Percentiles rank a stretch among this genome's conserved stretches.
Conservation (phyloP, 2,329 filamentous ascomycete genomes). For the Cercospora brassicicola region DNA sequence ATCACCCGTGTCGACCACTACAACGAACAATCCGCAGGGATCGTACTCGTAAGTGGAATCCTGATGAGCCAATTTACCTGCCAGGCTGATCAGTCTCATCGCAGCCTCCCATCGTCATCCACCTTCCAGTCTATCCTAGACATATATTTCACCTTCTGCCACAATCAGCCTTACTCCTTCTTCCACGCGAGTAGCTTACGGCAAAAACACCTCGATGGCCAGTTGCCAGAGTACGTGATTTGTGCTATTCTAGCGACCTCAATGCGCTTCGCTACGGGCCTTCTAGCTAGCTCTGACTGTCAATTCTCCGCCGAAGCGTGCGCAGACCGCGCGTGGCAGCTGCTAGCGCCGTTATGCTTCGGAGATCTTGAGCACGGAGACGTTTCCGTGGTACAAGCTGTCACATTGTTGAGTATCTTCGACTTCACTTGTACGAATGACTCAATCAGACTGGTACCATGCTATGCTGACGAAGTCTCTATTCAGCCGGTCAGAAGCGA, state of each 20-base stretch:
- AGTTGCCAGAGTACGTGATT: neutral
- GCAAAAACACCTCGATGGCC: neutral
- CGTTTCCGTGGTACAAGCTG: neutral
- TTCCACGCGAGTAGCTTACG: neutral
- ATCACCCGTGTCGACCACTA: neutral
- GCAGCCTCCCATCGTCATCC: neutral
- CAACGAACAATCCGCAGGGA: neutral
- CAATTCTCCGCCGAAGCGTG: neutral
- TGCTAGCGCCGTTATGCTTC: neutral
- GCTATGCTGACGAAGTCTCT: neutral
- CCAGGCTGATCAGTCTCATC: neutral
- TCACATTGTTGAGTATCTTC: neutral
- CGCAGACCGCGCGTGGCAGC: neutral
- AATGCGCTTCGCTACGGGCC: neutral
- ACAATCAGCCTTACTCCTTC: constrained; percentile 8
- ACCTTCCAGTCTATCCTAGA: neutral
- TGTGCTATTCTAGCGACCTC: neutral
- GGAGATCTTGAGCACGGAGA: neutral
- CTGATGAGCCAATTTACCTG: neutral
- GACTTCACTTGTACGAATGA: neutral
- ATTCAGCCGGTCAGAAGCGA: neutral
- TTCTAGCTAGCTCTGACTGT: neutral
- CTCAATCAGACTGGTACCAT: neutral
- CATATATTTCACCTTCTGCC: constrained; percentile 6
- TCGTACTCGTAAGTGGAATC: neutral